Conservation (phyloP, 768 basidiomycete species). For the Erythrobasidium yunnanense region DNA sequence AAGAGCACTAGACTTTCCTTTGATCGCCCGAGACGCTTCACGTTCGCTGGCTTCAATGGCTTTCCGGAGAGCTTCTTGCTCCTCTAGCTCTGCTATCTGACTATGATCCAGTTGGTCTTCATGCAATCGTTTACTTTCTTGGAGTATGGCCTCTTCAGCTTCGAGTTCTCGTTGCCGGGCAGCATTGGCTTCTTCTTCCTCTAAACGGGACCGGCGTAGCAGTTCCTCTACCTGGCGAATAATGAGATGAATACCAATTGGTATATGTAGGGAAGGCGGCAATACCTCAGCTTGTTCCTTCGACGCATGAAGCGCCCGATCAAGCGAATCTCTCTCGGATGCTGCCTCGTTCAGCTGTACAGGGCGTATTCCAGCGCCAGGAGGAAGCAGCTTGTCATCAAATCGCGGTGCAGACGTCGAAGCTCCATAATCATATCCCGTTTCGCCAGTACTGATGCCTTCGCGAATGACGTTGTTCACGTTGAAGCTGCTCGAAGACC, state of each 20-base stretch:
- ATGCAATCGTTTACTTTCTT: not conserved
- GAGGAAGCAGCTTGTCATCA: constrained; percentile 10
- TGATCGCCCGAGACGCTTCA: not conserved
- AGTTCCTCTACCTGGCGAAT: not conserved
- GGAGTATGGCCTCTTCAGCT: not conserved
- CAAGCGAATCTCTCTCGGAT: constrained; percentile 4
- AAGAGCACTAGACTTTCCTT: constrained; percentile 9
- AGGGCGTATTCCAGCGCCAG: not conserved
- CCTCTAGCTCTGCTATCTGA: not conserved
- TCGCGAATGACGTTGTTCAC: too few species aligned
- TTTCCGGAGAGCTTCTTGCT: constrained; percentile 5
- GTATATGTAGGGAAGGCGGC: too few species aligned
- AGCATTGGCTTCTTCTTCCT: not conserved
- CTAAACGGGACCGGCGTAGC: not conserved
- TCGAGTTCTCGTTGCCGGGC: not conserved
- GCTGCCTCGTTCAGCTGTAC: constrained; percentile 5
- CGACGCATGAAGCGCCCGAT: not conserved
- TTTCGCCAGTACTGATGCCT: too few species aligned
- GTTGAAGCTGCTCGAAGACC: too few species aligned
- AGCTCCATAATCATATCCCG: not conserved
- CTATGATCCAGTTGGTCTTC: not conserved
- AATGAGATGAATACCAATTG: too few species aligned
- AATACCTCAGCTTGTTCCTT: constrained; percentile 13
- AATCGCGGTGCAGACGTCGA: too few species aligned
- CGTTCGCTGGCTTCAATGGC: not conserved